Conservation (phyloP, 176 grass and related monocot species). For the Tillandsia leiboldiana region DNA sequence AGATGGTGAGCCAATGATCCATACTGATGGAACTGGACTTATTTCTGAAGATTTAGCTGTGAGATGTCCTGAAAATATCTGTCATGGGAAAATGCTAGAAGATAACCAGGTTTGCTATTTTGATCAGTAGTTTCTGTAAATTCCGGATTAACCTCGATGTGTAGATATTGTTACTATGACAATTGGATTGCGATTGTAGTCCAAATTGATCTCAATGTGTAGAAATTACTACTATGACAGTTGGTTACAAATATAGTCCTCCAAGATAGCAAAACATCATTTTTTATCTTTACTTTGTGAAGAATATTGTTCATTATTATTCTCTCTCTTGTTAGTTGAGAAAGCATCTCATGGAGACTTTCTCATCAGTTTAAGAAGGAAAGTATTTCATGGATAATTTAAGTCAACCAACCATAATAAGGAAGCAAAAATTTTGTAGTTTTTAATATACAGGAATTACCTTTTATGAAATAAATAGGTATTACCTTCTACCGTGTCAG, state of each 20-base stretch:
- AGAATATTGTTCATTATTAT: too few relatives aligned
- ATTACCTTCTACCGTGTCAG: too few relatives aligned
- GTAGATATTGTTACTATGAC: neutral
- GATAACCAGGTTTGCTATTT: slow-evolving; percentile 15
- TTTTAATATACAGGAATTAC: too few relatives aligned
- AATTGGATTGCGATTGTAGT: neutral
- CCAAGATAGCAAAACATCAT: too few relatives aligned
- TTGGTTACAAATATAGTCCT: neutral
- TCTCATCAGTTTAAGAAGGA: neutral
- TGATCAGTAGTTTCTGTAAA: neutral
- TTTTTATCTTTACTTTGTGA: too few relatives aligned
- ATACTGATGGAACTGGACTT: slow-evolving; percentile 85
- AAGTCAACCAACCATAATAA: neutral
- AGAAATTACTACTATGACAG: neutral
- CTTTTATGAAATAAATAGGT: too few relatives aligned
- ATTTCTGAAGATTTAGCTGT: slow-evolving; percentile 66
- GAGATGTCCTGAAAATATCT: slow-evolving; percentile 44
- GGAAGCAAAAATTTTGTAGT: too few relatives aligned
- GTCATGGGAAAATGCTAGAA: slow-evolving; percentile 28
- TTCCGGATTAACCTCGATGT: neutral
- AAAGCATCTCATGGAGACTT: neutral
- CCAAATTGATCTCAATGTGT: neutral
- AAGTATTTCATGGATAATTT: neutral
- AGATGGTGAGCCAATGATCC: slow-evolving; percentile 34
- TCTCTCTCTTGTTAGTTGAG: too few relatives aligned